Base-by-base conservation (phyloP, 2,329 filamentous ascomycete genomes). In the Hirsutella rhossiliensis region DNA sequence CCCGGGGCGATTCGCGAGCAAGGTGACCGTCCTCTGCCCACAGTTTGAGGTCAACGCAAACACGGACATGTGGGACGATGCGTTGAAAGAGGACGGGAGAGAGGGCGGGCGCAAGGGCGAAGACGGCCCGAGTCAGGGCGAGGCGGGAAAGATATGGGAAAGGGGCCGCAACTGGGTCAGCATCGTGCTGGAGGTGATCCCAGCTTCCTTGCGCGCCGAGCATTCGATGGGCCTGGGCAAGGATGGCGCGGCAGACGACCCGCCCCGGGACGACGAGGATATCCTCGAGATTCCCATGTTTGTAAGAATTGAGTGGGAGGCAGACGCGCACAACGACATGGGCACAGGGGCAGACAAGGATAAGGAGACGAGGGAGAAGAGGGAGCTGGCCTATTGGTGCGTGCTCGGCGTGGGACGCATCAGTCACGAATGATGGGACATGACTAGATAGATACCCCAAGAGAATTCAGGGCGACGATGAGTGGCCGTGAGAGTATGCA, bases 71-170 rank as follows among this genome's bases (percentile, higher is more conserved):
- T 94, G 63, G 84, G 90, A 97, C 54, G 92, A 97, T 58, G 90
- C 89, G 0, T 72, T 96, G 11, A 79, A 80, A 58, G 77, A 73
- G 48, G 64, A 68, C 28, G 58, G 52, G 23, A 48, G 45, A 47
- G 61, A 64, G 58, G 60, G 59, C 59, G 61, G 57, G 51, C 57
- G 56, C 58, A 65, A 55, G 54, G 59, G 59, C 54, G 67, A 65
- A 55, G 66, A 62, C 47, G 53, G 65, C 54, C 58, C 57, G 50
- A 54, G 67, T 42, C 75, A 78, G 41, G 78, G 85, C 15, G 88
- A 94, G 62, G 86, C 86, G 0, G 92, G 90, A 43, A 97, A 97
- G 64, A 81, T 97, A n/a, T 98, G 87, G 85, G 89, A 96, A 50
- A 78, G 82, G 43, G 90, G 89, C 0, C 74, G 89, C 31, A 98